phyloP scores from a whole-genome alignment of 2,329 filamentous ascomycete species.

The Trichoderma endophyticum region DNA sequence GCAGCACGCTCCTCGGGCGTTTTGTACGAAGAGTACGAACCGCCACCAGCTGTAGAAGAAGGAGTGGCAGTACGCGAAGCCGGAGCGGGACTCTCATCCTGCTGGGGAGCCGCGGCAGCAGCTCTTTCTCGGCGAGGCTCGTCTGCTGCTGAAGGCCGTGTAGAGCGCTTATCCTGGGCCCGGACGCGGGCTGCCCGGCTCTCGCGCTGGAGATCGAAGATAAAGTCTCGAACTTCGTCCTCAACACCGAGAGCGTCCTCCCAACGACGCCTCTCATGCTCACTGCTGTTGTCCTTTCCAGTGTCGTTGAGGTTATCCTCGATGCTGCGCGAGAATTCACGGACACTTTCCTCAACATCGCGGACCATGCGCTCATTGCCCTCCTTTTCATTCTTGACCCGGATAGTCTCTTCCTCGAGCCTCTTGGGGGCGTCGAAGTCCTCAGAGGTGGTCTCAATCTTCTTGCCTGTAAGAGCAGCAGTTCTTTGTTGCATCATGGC shows the following conservation, averaged over 20 bases:
- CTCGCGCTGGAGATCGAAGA: slow-evolving; percentile 88
- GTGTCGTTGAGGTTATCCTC: slow-evolving; percentile 86
- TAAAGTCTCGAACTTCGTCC: slow-evolving; percentile 95
- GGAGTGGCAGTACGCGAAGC: slow-evolving; percentile 49
- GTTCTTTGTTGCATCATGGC: slow-evolving; percentile 99
- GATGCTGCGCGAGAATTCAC: slow-evolving; percentile 78
- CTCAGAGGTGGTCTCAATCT: slow-evolving; percentile 65
- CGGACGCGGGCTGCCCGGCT: slow-evolving; percentile 72
- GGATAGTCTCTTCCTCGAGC: slow-evolving; percentile 82
- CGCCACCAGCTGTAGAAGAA: slow-evolving; percentile 49
- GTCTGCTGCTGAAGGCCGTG: slow-evolving; percentile 42
- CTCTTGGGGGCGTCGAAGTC: slow-evolving; percentile 77
- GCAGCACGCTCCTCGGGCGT: slow-evolving; percentile 91
- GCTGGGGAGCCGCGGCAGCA: not conserved
- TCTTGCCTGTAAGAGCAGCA: slow-evolving; percentile 84
- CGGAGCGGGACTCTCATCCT: slow-evolving; percentile 48
- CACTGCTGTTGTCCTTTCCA: slow-evolving; percentile 68
- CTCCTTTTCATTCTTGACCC: slow-evolving; percentile 79
- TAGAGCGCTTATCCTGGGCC: slow-evolving; percentile 53
- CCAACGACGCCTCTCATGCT: slow-evolving; percentile 92
- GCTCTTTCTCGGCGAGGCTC: slow-evolving; percentile 40
- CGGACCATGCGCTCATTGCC: slow-evolving; percentile 95
- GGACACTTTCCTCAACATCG: slow-evolving; percentile 94
- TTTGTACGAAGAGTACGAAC: slow-evolving; percentile 78
- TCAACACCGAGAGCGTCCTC: slow-evolving; percentile 95